These are phyloP conservation scores for Salix udensis DNA, from an alignment of 345 rosid genomes.

Conservation along the genomic window DNA sequence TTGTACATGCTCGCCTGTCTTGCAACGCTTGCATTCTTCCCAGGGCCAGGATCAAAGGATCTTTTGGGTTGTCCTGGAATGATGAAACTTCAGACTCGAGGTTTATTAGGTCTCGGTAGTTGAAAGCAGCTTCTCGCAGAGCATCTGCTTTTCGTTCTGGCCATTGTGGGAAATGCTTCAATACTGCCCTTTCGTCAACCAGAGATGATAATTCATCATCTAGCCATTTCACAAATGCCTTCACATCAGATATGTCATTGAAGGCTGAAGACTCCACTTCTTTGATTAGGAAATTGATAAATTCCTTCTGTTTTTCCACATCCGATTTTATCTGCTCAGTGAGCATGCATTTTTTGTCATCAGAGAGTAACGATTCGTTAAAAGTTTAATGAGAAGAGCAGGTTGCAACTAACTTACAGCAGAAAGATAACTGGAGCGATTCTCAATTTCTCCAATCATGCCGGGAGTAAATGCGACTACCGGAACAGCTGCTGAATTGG, in stretches of 20 bases:
- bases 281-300: conserved; percentile 54
- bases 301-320: conserved; percentile 65
- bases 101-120: conserved; percentile 54
- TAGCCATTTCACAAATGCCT: conserved; percentile 73
- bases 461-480: conserved; percentile 41
- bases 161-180: conserved; percentile 91
- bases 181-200: conserved; percentile 92
- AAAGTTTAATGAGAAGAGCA: background rate
- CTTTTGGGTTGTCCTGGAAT: conserved; percentile 57
- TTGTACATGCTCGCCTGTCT: conserved; percentile 94
- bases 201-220: conserved; percentile 71
- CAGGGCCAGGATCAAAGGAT: conserved; percentile 39
- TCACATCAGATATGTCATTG: conserved; percentile 64
- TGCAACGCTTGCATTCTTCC: conserved; percentile 69
- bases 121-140: conserved; percentile 82
- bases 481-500: conserved; percentile 36
- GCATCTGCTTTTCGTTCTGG: conserved; percentile 88
- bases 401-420: conserved; percentile 58
- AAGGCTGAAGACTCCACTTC: conserved; percentile 69
- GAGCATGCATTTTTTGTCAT: background rate
- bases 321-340: conserved; percentile 75
- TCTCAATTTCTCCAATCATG: conserved; percentile 98
- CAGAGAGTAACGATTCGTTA: background rate
- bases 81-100: conserved; percentile 60
- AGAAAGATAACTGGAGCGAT: conserved; percentile 77